phyloP scores from a whole-genome alignment of 225 moss, liverwort and hornwort species.

The Polytrichum commune region DNA sequence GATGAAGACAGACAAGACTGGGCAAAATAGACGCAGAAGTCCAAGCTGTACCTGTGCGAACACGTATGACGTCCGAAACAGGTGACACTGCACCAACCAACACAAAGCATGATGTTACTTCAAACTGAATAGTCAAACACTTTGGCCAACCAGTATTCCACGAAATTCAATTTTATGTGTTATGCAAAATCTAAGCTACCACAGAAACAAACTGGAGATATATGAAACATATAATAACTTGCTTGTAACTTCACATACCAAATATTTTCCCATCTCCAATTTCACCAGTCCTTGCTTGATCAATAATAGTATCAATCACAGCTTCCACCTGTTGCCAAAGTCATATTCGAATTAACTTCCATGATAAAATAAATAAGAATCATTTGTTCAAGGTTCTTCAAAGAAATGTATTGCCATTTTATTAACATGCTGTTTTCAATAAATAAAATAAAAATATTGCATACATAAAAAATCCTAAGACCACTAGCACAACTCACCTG shows the following conservation, averaged over 20 bases:
- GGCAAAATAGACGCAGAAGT: not conserved
- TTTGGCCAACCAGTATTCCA: too few relatives aligned
- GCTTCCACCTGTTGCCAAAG: constrained; percentile 59
- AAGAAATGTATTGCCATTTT: too few relatives aligned
- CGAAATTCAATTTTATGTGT: too few relatives aligned
- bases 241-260: constrained; percentile 28
- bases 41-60: constrained; percentile 55
- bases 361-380: too few relatives aligned
- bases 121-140: too few relatives aligned
- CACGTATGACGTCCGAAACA: constrained; percentile 65
- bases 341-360: not conserved
- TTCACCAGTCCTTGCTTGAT: constrained; percentile 85
- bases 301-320: constrained; percentile 73
- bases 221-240: not conserved
- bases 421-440: too few relatives aligned
- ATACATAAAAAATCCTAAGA: too few relatives aligned
- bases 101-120: too few relatives aligned
- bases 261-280: constrained; percentile 97
- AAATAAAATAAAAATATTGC: too few relatives aligned
- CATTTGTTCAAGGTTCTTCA: too few relatives aligned
- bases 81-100: constrained; percentile 48
- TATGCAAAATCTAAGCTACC: too few relatives aligned
- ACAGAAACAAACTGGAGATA: too few relatives aligned
- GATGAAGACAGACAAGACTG: not conserved
- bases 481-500: constrained; percentile 25